Evolutionary conservation across 495 filamentous ascomycete species (phyloP), one percentile per base, ranked within the genome.

Genomic region (Talaromyces stipitatus): DNA sequence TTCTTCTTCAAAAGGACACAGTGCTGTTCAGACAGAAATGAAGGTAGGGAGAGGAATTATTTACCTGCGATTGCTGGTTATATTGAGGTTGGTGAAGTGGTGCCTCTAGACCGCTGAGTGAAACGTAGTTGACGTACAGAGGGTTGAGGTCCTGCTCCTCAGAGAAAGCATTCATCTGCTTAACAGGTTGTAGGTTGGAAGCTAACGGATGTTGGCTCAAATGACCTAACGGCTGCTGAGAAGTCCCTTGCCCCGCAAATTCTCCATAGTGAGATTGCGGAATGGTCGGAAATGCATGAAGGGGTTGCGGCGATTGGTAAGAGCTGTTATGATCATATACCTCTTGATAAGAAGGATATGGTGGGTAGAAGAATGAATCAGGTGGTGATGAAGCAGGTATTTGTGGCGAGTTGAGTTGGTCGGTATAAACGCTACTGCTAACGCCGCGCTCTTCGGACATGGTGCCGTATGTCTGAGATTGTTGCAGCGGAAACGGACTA

Each of bases 51-150:
- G 28, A 47, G 50, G 82, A 88, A 84, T 80, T 86, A 83, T 79
- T 81, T 72, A 74, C 82, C 82, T 62, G 80, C 82, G 67, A 78
- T 76, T 61, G 82, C 77, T 72, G 89, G 87, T 58, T 77, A 70
- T 53, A 82, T 76, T n/a, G 75, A 57, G 36, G 27, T 12, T 52
- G 27, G 14, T 52, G 50, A 36, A 65, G 64, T 61, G 82, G 79
- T 58, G 89, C 78, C 60, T 92, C 88, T 64, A 92, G 84, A 57
- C 87, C 86, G 10, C 85, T 83, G 69, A 94, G 83, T 14, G 84
- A 82, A 47, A 82, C 79, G 63, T 88, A 89, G 68, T 86, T 89
- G 75, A 83, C 82, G 65, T 86, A 84, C 71, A 90, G 95, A 0
- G 88, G 85, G 61, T 74, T 85, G 62, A 91, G 79, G 38, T 79